Evolutionary conservation across 1,139 yeast species (phyloP).

Genomic region (Kluyveromyces marxianus): DNA sequence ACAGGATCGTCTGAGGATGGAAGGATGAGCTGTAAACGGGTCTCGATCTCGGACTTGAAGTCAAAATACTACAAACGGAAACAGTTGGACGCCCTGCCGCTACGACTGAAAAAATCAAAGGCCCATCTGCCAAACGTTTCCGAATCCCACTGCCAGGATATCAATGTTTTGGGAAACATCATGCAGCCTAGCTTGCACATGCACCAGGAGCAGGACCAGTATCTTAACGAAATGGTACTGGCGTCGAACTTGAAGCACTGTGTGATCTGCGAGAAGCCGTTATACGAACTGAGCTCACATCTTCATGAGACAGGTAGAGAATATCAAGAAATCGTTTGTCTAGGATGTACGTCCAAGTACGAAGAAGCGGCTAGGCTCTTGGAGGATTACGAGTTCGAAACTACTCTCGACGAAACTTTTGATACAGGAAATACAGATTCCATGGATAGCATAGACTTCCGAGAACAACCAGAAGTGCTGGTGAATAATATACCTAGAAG

Average conservation of each 20-base stretch:
- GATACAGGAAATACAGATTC: constrained; percentile 11
- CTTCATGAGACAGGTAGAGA: constrained; percentile 27
- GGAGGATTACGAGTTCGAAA: constrained; percentile 30
- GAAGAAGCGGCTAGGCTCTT: constrained; percentile 42
- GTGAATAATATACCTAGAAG: constrained; percentile 4
- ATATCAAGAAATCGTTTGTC: constrained; percentile 53
- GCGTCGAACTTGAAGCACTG: constrained; percentile 41
- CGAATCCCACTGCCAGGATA: constrained; percentile 4
- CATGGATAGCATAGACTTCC: constrained; percentile 10
- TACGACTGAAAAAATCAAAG: constrained; percentile 15
- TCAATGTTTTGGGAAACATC: constrained; percentile 11
- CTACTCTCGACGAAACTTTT: constrained; percentile 17
- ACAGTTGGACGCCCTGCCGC: constrained; percentile 15
- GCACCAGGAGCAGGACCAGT: constrained; percentile 20
- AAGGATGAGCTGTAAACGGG: constrained; percentile 12
- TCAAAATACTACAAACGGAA: constrained; percentile 16
- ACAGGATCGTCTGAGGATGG: constrained; percentile 5
- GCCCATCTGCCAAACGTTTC: constrained; percentile 4
- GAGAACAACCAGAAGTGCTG: constrained; percentile 12
- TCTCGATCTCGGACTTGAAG: constrained; percentile 25
- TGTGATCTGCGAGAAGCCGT: constrained; percentile 57
- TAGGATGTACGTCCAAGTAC: constrained; percentile 52
- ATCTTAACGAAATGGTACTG: constrained; percentile 17
- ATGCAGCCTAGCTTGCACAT: constrained; percentile 12
- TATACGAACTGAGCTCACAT: constrained; percentile 51